Conservation (phyloP, 2,329 filamentous ascomycete species). For the Aspergillus sp. region DNA sequence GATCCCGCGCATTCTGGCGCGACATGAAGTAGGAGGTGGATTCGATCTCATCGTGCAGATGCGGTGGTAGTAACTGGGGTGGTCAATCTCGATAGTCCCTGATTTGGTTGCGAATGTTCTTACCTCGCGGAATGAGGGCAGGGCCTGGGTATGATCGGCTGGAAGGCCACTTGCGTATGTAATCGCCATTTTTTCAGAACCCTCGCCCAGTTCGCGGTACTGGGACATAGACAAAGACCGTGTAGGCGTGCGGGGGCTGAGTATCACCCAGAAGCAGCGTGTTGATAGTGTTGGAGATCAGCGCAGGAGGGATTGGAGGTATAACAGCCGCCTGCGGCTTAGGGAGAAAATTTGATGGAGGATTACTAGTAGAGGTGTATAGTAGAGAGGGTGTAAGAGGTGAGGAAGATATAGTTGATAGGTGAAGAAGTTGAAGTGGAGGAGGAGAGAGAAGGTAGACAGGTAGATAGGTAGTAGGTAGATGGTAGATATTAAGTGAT, state of each 20-base stretch:
- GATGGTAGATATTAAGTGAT: not conserved
- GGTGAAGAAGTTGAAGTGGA: too few relatives aligned
- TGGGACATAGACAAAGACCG: constrained; percentile 30
- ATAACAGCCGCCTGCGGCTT: too few relatives aligned
- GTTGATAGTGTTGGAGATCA: not conserved
- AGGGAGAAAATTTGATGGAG: too few relatives aligned
- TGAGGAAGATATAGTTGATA: too few relatives aligned
- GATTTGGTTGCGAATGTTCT: constrained; percentile 7
- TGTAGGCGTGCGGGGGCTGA: too few relatives aligned
- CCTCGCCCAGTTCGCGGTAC: constrained; percentile 30
- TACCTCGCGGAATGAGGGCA: constrained; percentile 40
- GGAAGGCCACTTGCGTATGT: constrained; percentile 35
- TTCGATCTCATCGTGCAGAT: constrained; percentile 43
- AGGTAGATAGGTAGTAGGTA: not conserved
- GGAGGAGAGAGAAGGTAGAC: not conserved
- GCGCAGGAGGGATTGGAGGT: not conserved
- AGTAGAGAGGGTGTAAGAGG: not conserved
- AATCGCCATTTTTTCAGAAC: constrained; percentile 36
- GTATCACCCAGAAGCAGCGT: too few relatives aligned
- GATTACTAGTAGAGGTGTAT: not conserved
- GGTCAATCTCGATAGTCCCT: constrained; percentile 7
- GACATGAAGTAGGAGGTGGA: constrained; percentile 33
- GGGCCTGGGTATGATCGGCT: constrained; percentile 31
- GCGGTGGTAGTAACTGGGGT: constrained; percentile 36
- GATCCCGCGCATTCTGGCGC: constrained; percentile 28